Evolutionary conservation across 768 basidiomycete species (phyloP), one percentile per base, ranked within the genome.

Genomic region (Collybiopsis luxurians): DNA sequence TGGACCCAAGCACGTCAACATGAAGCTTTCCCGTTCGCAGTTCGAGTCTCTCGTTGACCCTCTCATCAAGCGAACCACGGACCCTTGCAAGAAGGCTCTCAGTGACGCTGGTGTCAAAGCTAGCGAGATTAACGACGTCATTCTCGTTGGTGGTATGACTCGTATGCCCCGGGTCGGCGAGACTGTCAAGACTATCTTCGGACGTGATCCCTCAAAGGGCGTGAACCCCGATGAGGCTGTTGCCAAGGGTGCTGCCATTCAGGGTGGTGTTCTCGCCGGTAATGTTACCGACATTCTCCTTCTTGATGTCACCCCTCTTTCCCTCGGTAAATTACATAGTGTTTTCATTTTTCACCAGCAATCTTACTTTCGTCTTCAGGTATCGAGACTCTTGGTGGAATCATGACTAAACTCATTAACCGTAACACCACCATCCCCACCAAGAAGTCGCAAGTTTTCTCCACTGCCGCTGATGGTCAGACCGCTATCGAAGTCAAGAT

Each of bases 401-500:
- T 99, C 75, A 98, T 99, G 93, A 98, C 96, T 62, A 96, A 98
- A 75, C 85, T 99, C 43, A 99, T 99, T 75, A 89, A 81, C 68
- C 90, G 97, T 58, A 99, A 99, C 79, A 99, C 97, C 11, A 98
- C 97, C 57, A 98, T 98, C 74, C 97, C 97, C 4, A 98, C 96
- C 64, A 99, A 99, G 83, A 99, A 99, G 84, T 95, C 93, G 0
- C 96, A 98, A 73, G 90, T 89, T 43, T 98, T 99, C 83, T 98
- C 96, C 3, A 99, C 97, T 15, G 96, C 97, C 39, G 96, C 96
- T 38, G 97, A 99, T 60, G 96, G 97, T 52, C 97, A 99, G 75
- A 96, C 91, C n/a, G 95, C 96, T 36, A 98, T 99, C 62, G 95
- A 98, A 73, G 96, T 99, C 73, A 98, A 98, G 86, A 95, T 99